These are phyloP conservation scores for Rhodotorula sp. DNA, from an alignment of 1,284 basidiomycete species.

Conservation along the genomic window DNA sequence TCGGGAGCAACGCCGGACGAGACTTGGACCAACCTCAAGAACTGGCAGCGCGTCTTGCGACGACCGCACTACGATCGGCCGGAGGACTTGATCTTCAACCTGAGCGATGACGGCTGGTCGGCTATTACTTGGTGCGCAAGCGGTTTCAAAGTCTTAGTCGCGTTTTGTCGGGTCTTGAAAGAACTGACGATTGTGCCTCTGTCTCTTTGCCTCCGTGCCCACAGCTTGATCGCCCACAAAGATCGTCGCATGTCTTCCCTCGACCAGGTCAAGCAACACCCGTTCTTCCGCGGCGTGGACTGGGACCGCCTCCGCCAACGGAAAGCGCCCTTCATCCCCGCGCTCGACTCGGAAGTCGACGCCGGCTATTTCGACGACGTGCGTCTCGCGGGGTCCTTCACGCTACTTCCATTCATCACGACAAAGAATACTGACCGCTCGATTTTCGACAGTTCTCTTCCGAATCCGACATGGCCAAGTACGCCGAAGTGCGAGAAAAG, in stretches of 20 bases:
- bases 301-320: slow-evolving; percentile 76
- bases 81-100: slow-evolving; percentile 96
- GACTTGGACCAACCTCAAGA: slow-evolving; percentile 98
- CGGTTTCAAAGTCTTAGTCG: too few species aligned
- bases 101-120: slow-evolving; percentile 92
- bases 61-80: slow-evolving; percentile 93
- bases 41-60: slow-evolving; percentile 85
- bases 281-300: slow-evolving; percentile 75
- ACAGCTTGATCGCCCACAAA: slow-evolving; percentile 70
- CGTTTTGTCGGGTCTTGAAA: not conserved
- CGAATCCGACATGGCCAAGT: slow-evolving; percentile 90
- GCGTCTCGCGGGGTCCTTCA: slow-evolving; percentile 55
- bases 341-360: slow-evolving; percentile 90
- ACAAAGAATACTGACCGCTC: too few species aligned
- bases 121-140: slow-evolving; percentile 75
- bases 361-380: slow-evolving; percentile 99
- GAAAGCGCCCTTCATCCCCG: slow-evolving; percentile 91
- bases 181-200: not conserved
- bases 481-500: slow-evolving; percentile 90
- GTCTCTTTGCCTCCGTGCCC: slow-evolving; percentile 17
- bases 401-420: too few species aligned
- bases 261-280: slow-evolving; percentile 69
- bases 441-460: slow-evolving; percentile 48
- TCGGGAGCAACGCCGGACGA: slow-evolving; percentile 93
- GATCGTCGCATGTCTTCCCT: slow-evolving; percentile 75